These are phyloP conservation scores for Strobilomyces confusus DNA, from an alignment of 768 basidiomycete species.

Conservation along the genomic window DNA sequence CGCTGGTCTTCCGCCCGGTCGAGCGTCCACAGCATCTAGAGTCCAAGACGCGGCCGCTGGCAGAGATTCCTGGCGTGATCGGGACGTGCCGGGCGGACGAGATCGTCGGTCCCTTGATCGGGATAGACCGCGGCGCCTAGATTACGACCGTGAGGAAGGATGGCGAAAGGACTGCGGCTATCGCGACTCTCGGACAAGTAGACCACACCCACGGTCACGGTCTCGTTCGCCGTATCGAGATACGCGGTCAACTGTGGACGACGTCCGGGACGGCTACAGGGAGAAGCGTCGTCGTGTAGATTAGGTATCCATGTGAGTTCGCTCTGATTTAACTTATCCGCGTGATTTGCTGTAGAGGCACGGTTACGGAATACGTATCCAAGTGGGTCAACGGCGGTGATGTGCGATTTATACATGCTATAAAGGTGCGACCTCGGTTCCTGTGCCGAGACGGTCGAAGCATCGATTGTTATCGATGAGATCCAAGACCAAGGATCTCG, in stretches of 20 bases:
- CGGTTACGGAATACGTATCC: not conserved
- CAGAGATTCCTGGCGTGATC: conserved; percentile 35
- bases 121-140: conserved; percentile 23
- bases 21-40: conserved; percentile 27
- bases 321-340: not conserved
- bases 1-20: conserved; percentile 34
- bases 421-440: not conserved
- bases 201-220: conserved; percentile 27
- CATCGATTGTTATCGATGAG: conserved; percentile 19
- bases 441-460: not conserved
- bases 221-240: conserved; percentile 33
- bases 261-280: conserved; percentile 33
- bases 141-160: conserved; percentile 21
- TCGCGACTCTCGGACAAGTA: conserved; percentile 17
- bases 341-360: conserved; percentile 3
- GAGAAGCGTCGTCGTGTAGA: conserved; percentile 60
- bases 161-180: conserved; percentile 15
- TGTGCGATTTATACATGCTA: not conserved
- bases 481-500: not conserved
- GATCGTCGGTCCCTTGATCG: conserved; percentile 25
- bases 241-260: conserved; percentile 23
- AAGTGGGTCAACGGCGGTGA: not conserved
- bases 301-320: conserved; percentile 29
- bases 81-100: conserved; percentile 18
- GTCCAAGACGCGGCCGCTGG: conserved; percentile 33